Evolutionary conservation across 2,329 filamentous ascomycete genomes (phyloP), one percentile per base, ranked within the genome.

Genomic region (Fusarium sp.): DNA sequence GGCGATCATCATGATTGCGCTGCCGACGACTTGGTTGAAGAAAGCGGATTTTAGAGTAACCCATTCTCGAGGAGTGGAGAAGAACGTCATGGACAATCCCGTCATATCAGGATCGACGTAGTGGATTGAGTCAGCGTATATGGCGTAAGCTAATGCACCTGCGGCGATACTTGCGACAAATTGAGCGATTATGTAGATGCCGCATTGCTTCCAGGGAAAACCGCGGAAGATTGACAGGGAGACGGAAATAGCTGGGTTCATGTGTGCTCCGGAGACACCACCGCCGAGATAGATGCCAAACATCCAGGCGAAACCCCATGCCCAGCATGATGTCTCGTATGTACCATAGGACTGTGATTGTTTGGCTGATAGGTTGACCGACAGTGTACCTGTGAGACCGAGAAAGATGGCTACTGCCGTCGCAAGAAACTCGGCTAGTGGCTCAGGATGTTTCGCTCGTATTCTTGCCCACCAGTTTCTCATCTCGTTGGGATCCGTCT

Each of bases 231-330:
- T 29, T 0, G 76, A 76, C 0, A 81, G 58, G 1, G 76, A 75
- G 16, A 81, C 73, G 2, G 79, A 81, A 22, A 81, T 79, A 3
- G 77, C 76, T 13, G 80, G 80, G 42, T 81, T 78, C 70, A 77
- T 76, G 49, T 78, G 76, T 7, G 75, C 76, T 3, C 75, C 76
- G 1, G 75, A 76, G 0, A 77, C 72, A 25, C 76, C 75, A 4
- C 75, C 75, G 1, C 67, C 72, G 1, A 74, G 68, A 4, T 74
- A 74, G 0, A 74, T 74, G 3, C 72, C 72, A 29, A 74, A 73
- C 70, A 73, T 74, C 72, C 72, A 74, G 4, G 72, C 72, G 12
- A 74, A 74, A 0, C 72, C 72, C 70, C 72, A 74, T 5, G 72
- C 62, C 72, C 72, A 74, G 40, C 72, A 74, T 3, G 64, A 68